Percentiles rank a stretch among this genome's conserved stretches.
Evolutionary conservation across 108 stramenopile genomes (phyloP).

Genomic region (Pseudonitzschia multistriata): DNA sequence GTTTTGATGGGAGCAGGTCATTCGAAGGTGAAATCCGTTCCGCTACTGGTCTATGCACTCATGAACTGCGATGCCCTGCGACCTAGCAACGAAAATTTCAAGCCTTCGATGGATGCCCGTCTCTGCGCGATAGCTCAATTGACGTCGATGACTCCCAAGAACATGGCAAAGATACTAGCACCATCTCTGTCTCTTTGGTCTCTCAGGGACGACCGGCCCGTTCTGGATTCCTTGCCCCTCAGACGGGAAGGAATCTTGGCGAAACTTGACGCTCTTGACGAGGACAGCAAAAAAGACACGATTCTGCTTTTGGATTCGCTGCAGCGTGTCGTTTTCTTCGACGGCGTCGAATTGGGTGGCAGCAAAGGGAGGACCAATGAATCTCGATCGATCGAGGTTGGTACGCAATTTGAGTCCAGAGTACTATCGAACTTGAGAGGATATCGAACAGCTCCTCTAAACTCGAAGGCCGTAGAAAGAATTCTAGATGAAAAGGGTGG

Average conservation of each 20-base stretch:
- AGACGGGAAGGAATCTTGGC: conserved; percentile 19
- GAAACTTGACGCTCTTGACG: background rate
- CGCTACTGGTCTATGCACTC: conserved; percentile 42
- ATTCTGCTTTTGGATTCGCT: conserved; percentile 46
- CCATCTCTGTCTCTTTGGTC: conserved; percentile 55
- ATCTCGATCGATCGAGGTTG: background rate
- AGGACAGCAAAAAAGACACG: background rate
- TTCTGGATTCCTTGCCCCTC: conserved; percentile 31
- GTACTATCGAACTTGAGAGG: background rate
- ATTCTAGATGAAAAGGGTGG: background rate
- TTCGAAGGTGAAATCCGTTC: conserved; percentile 19
- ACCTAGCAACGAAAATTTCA: conserved; percentile 20
- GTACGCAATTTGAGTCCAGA: background rate
- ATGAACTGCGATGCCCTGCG: conserved; percentile 59
- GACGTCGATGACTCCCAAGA: conserved; percentile 47
- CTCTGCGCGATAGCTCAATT: conserved; percentile 43
- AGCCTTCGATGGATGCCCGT: conserved; percentile 46
- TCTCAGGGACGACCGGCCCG: conserved; percentile 16
- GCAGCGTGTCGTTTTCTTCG: conserved; percentile 11
- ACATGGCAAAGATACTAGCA: conserved; percentile 38
- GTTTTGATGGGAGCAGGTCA: conserved; percentile 57
- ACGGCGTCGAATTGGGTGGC: background rate
- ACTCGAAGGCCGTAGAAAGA: background rate
- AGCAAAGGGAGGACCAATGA: background rate
- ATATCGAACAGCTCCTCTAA: background rate